These are phyloP conservation scores for Yamadazyma taylorii DNA, from an alignment of 1,139 yeast genomes.

Conservation along the genomic window DNA sequence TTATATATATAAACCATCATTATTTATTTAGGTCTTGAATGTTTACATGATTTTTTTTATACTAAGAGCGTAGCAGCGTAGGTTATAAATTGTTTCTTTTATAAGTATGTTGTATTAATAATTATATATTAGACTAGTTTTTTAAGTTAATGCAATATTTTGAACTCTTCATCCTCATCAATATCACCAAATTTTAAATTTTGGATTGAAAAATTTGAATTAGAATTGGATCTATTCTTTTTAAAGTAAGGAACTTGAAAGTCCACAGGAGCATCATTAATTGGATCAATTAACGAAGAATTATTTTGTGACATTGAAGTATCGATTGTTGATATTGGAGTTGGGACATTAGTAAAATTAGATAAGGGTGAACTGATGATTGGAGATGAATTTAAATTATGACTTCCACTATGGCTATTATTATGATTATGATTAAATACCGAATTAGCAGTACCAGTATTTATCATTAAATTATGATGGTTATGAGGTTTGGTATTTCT, in stretches of 20 bases:
- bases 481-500: conserved; percentile 1
- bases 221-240: conserved; percentile 8
- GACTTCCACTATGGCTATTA: conserved; percentile 2
- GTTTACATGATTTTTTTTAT: background rate
- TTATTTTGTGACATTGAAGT: conserved; percentile 22
- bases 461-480: conserved; percentile 2
- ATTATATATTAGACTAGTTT: too few relatives aligned
- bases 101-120: too few relatives aligned
- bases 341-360: conserved; percentile 31
- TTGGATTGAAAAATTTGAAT: conserved; percentile 6
- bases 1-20: conserved; percentile 3
- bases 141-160: background rate
- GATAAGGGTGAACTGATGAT: conserved; percentile 38
- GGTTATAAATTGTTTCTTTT: too few relatives aligned
- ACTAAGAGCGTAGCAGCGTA: too few relatives aligned
- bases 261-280: conserved; percentile 45
- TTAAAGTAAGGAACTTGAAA: conserved; percentile 29
- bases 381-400: conserved; percentile 28
- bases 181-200: conserved; percentile 28
- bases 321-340: conserved; percentile 31
- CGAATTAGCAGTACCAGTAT: conserved; percentile 8
- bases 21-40: background rate
- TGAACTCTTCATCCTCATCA: conserved; percentile 26
- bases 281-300: conserved; percentile 34
- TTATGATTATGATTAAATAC: conserved; percentile 1